Evolutionary conservation across 148 eudicot species (phyloP), one percentile per base, ranked within the genome.

Genomic region (Rhododendron griersonianum): DNA sequence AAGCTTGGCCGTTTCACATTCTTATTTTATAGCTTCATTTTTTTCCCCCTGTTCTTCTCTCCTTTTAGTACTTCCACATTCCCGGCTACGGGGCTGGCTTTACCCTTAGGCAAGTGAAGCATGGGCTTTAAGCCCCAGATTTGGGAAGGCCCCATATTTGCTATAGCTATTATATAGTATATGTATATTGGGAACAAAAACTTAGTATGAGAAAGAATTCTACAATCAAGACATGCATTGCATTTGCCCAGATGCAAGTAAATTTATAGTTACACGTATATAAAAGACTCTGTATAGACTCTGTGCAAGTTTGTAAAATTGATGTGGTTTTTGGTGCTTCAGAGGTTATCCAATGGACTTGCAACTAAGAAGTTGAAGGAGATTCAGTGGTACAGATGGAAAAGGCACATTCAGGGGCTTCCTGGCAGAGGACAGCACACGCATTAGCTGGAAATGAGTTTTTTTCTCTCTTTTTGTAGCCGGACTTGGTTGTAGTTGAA

Each of bases 361-460:
- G 86, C 85, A 39, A 91, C 90, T 47, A 88, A 86, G 87, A 88
- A 92, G 85, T 88, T 91, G 92, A 91, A 91, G 88, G 95, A 93
- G 87, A 91, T 91, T 44, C 92, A 88, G 82, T 91, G 93, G 84
- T 93, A 93, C 77, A 90, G 93, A 93, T 92, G 93, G 25, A 61
- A 89, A 11, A 87, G 95, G 87, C 95, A 93, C 82, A 90, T 90
- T 84, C 89, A 89, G 77, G 89, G 95, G 25, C 81, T 93, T 41
- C 95, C 95, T 0, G 91, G 95, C 83, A 90, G 95, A 4, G 95
- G 95, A 77, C 95, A 93, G 39, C 87, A 92, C 39, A 93, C 93
- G 39, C 77, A 81, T 74, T 83, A 88, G 61, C 61, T 19, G 21
- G 23, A 57, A 81, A 73, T 35, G 19, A 39, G 80, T 53, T 44